Conservation (phyloP, 345 rosid species). For the Mangifera indica region DNA sequence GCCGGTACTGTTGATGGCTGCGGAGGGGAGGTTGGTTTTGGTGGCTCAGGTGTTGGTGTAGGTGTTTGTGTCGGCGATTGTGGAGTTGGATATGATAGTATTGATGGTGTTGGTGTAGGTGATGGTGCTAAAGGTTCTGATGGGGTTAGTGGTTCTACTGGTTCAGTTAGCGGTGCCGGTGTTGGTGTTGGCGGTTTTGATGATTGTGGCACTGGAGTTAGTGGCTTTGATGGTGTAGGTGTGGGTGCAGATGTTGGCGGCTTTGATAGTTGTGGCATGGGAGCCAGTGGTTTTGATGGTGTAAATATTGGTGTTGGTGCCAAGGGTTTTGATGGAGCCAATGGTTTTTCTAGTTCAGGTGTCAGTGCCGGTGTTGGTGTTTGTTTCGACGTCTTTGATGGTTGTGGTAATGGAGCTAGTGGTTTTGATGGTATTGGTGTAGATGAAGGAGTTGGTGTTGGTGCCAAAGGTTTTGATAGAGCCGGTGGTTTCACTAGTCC, state of each 20-base stretch:
- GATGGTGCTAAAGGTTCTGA: background rate
- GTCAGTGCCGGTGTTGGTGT: background rate
- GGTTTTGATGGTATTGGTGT: conserved; percentile 6
- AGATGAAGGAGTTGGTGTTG: background rate
- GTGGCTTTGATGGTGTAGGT: conserved; percentile 12
- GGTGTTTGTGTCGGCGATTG: background rate
- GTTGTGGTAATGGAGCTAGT: background rate
- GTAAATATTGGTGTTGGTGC: too few species aligned
- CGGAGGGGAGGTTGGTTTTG: conserved; percentile 27
- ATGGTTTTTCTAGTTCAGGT: background rate
- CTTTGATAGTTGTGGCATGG: too few species aligned
- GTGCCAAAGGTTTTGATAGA: background rate
- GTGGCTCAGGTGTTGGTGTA: background rate
- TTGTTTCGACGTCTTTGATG: background rate
- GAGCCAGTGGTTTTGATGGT: background rate
- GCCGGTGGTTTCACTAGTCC: background rate
- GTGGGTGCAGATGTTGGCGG: conserved; percentile 5
- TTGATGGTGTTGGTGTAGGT: background rate
- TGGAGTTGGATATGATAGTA: conserved; percentile 4
- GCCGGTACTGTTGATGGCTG: conserved; percentile 27
- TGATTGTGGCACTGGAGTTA: background rate
- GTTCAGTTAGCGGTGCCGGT: background rate
- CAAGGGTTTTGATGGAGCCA: background rate
- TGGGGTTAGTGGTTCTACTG: background rate
- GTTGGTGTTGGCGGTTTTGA: background rate